Evolutionary conservation across 2,329 filamentous ascomycete species (phyloP).

Genomic region (Sclerotinia subarctica): DNA sequence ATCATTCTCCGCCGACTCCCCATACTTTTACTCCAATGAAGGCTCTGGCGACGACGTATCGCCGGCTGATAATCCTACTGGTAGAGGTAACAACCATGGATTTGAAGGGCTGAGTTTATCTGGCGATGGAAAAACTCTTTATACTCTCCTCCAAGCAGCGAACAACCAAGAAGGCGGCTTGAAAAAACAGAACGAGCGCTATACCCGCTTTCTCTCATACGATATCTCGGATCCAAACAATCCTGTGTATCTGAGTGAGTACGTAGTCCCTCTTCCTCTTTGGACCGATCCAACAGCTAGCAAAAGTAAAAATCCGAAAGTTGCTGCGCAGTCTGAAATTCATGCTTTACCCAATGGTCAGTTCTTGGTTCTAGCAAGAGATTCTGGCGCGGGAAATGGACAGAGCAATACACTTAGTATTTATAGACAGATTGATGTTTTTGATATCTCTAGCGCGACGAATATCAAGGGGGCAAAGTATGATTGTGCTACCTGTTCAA

Average conservation of each 20-base stretch:
- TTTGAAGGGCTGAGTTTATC: slow-evolving; percentile 67
- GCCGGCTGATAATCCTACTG: slow-evolving; percentile 57
- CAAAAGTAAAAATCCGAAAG: slow-evolving; percentile 46
- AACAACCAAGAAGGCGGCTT: slow-evolving; percentile 59
- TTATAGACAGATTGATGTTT: slow-evolving; percentile 68
- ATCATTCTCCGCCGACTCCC: slow-evolving; percentile 62
- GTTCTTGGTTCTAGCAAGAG: slow-evolving; percentile 65
- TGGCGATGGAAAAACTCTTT: slow-evolving; percentile 60
- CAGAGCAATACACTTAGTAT: slow-evolving; percentile 50
- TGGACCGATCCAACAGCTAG: slow-evolving; percentile 48
- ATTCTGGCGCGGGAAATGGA: slow-evolving; percentile 58
- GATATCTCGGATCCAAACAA: slow-evolving; percentile 48
- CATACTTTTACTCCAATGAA: slow-evolving; percentile 53
- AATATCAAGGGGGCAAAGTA: slow-evolving; percentile 52
- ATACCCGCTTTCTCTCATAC: slow-evolving; percentile 63
- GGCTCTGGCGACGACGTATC: slow-evolving; percentile 44
- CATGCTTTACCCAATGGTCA: slow-evolving; percentile 60
- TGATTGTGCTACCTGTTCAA: slow-evolving; percentile 41
- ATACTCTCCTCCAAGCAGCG: slow-evolving; percentile 63
- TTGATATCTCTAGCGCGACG: slow-evolving; percentile 60
- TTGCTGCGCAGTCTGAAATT: slow-evolving; percentile 67
- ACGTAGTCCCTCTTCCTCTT: slow-evolving; percentile 62
- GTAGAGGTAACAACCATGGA: slow-evolving; percentile 72
- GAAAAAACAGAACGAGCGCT: slow-evolving; percentile 51
- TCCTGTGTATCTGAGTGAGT: slow-evolving; percentile 56